Conservation (phyloP, 2,329 filamentous ascomycete genomes). For the Venturiaceae sp. region DNA sequence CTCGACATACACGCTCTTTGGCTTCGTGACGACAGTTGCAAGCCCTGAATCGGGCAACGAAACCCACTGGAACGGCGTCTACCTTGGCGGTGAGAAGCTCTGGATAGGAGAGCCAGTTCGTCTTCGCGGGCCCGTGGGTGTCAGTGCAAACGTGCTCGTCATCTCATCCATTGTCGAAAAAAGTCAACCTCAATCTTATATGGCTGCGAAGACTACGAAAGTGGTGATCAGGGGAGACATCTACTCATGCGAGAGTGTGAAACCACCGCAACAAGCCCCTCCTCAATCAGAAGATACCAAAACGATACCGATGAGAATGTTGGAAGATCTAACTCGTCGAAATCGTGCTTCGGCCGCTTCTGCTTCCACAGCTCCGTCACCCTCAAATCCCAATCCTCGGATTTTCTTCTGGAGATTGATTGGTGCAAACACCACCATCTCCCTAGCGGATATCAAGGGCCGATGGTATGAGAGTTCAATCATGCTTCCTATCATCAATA, state of each 20-base stretch:
- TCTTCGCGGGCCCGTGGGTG: constrained; percentile 27
- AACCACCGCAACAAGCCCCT: constrained; percentile 13
- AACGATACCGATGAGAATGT: constrained; percentile 39
- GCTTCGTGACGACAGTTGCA: constrained; percentile 18
- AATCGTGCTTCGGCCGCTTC: constrained; percentile 28
- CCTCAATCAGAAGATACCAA: constrained; percentile 17
- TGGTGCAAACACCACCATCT: constrained; percentile 20
- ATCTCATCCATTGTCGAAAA: constrained; percentile 34
- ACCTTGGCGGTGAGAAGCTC: constrained; percentile 49
- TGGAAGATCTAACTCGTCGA: constrained; percentile 40
- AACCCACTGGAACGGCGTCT: constrained; percentile 40
- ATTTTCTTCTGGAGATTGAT: constrained; percentile 33
- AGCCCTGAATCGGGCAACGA: constrained; percentile 17
- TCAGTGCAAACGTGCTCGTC: constrained; percentile 38
- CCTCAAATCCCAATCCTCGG: neutral
- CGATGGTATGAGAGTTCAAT: constrained; percentile 50
- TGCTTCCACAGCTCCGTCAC: constrained; percentile 18
- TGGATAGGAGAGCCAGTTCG: constrained; percentile 50
- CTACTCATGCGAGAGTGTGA: constrained; percentile 37
- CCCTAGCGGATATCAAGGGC: constrained; percentile 43
- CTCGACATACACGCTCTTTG: constrained; percentile 43
- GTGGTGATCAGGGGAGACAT: constrained; percentile 38
- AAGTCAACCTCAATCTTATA: constrained; percentile 11
- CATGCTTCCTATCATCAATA: constrained; percentile 33
- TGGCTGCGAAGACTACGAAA: constrained; percentile 19